Evolutionary conservation across 2,329 filamentous ascomycete species (phyloP).

Genomic region (Ophiosphaerella korrae): DNA sequence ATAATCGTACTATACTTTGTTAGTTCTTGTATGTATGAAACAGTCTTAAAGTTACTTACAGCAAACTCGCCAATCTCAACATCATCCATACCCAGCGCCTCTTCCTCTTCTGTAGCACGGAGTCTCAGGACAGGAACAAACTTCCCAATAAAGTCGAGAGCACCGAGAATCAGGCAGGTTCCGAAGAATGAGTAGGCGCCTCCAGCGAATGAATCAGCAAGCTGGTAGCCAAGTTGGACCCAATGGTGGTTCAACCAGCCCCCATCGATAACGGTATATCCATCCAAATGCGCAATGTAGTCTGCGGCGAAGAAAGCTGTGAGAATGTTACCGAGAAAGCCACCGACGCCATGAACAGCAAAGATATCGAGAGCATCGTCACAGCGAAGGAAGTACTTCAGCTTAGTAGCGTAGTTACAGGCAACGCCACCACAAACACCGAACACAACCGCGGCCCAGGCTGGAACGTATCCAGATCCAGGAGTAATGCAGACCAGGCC

Average conservation of each 20-base stretch:
- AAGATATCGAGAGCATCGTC: conserved; percentile 86
- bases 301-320: conserved; percentile 80
- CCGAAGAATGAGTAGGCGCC: conserved; percentile 78
- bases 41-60: conserved; percentile 48
- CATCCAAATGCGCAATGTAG: conserved; percentile 83
- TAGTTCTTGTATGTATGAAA: conserved; percentile 4
- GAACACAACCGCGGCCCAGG: conserved; percentile 82
- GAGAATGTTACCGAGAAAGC: conserved; percentile 63
- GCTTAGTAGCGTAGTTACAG: conserved; percentile 89
- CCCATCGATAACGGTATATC: conserved; percentile 67
- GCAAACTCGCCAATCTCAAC: conserved; percentile 92
- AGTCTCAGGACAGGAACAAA: conserved; percentile 76
- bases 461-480: conserved; percentile 82
- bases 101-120: conserved; percentile 75
- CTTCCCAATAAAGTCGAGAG: conserved; percentile 70
- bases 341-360: conserved; percentile 64
- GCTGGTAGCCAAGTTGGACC: conserved; percentile 81
- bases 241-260: conserved; percentile 86
- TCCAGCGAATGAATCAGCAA: conserved; percentile 79
- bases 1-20: conserved; percentile 71
- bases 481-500: conserved; percentile 89
- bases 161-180: conserved; percentile 73
- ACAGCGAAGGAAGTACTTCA: conserved; percentile 81
- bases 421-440: conserved; percentile 76
- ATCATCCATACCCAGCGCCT: conserved; percentile 85